Conservation (phyloP, 2,329 filamentous ascomycete genomes). For the Hypocreales sp. region DNA sequence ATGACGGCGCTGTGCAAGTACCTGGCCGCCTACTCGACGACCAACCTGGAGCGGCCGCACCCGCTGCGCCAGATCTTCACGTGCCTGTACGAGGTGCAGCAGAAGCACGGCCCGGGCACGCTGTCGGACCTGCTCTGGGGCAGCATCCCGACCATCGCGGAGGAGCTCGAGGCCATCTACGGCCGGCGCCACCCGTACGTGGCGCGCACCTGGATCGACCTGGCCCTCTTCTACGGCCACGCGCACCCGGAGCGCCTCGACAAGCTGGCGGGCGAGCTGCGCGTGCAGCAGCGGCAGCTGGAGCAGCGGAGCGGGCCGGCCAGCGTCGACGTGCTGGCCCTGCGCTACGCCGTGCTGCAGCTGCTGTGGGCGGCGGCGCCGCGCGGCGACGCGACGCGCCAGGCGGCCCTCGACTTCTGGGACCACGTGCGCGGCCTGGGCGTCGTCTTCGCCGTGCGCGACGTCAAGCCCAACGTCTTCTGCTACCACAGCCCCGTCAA, state of each 20-base stretch:
- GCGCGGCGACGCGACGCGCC: constrained; percentile 17
- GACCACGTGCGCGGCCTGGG: constrained; percentile 17
- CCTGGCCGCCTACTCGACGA: constrained; percentile 25
- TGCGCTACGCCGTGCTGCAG: constrained; percentile 26
- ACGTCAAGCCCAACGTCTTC: constrained; percentile 20
- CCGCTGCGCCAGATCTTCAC: constrained; percentile 26
- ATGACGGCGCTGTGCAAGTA: constrained; percentile 30
- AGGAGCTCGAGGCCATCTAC: constrained; percentile 28
- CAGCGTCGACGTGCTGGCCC: constrained; percentile 18
- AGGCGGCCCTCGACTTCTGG: constrained; percentile 22
- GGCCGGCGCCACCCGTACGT: constrained; percentile 26
- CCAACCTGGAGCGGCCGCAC: constrained; percentile 25
- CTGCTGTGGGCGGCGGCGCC: constrained; percentile 20
- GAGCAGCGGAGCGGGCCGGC: constrained; percentile 17
- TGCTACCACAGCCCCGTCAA: constrained; percentile 28
- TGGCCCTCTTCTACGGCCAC: constrained; percentile 23
- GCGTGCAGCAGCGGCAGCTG: constrained; percentile 17
- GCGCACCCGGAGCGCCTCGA: constrained; percentile 19
- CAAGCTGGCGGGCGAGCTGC: constrained; percentile 22
- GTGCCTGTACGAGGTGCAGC: constrained; percentile 27
- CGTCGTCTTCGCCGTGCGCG: constrained; percentile 19
- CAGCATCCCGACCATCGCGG: constrained; percentile 24
- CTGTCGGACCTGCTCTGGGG: constrained; percentile 27
- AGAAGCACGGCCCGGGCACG: constrained; percentile 25
- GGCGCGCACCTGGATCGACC: constrained; percentile 24